A percentile compares a stretch with the other conserved stretches of the same genome.
These are phyloP conservation scores for Grosmannia huntii DNA, from an alignment of 2,329 filamentous ascomycete species.

Conservation along the genomic window DNA sequence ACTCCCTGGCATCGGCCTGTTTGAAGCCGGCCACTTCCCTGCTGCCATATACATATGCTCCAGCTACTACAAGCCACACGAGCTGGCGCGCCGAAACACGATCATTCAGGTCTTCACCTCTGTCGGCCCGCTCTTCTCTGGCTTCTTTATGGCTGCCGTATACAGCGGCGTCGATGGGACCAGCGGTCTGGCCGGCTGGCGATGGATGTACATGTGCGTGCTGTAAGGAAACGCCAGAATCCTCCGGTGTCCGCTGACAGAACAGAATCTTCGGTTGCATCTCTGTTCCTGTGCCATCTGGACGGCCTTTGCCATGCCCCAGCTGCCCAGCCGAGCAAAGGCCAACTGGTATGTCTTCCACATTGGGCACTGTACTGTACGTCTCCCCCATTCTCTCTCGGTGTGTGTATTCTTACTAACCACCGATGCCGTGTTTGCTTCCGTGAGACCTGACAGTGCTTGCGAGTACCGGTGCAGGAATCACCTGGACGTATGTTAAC, in stretches of 20 bases:
- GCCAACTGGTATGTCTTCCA: conserved; percentile 13
- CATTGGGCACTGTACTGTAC: conserved; percentile 16
- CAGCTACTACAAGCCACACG: conserved; percentile 19
- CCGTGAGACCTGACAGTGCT: conserved; percentile 13
- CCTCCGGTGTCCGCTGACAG: not conserved
- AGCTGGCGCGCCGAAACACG: conserved; percentile 17
- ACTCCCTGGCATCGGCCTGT: conserved; percentile 14
- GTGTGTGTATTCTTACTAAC: no score
- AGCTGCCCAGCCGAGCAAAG: conserved; percentile 15
- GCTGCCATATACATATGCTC: conserved; percentile 19
- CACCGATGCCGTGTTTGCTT: not conserved
- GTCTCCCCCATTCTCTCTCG: not conserved
- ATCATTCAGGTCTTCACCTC: conserved; percentile 17
- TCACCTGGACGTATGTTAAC: conserved; percentile 18
- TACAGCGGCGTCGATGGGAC: conserved; percentile 16
- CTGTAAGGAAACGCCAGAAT: not conserved
- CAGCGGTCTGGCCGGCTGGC: conserved; percentile 14
- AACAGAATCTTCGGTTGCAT: conserved; percentile 15
- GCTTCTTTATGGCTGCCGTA: conserved; percentile 17
- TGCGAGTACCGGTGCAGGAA: conserved; percentile 11
- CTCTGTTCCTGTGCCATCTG: conserved; percentile 16
- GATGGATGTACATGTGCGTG: conserved; percentile 17
- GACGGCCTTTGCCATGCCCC: conserved; percentile 17
- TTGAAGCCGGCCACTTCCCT: conserved; percentile 19
- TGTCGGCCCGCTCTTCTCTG: conserved; percentile 16